Evolutionary conservation across 2,329 filamentous ascomycete species (phyloP).

Genomic region (Penicillium sp.): DNA sequence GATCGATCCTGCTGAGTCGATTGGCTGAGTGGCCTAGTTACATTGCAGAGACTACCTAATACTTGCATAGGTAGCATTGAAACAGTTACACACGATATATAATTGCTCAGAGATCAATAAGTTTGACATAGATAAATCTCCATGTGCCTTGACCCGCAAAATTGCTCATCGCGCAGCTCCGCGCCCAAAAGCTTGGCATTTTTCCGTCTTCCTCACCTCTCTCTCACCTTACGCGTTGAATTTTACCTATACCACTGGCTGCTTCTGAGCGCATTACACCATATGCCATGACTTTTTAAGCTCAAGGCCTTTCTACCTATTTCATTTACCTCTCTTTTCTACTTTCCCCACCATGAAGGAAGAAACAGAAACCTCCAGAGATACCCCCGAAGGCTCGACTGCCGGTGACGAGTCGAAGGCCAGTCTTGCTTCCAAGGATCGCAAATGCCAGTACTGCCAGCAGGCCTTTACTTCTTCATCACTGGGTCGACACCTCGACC

Average conservation of each 20-base stretch:
- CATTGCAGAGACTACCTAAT: not conserved
- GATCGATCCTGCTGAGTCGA: not conserved
- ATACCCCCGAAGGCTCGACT: slow-evolving; percentile 43
- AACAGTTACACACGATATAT: not conserved
- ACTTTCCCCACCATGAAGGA: slow-evolving; percentile 18
- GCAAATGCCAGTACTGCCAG: slow-evolving; percentile 81
- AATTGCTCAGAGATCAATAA: not conserved
- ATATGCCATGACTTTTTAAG: slow-evolving; percentile 9
- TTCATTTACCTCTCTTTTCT: not conserved
- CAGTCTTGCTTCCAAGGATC: slow-evolving; percentile 70
- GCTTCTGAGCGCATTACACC: not conserved
- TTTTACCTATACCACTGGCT: not conserved
- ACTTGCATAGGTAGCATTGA: slow-evolving; percentile 2
- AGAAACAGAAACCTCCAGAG: slow-evolving; percentile 22
- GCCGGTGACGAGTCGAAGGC: slow-evolving; percentile 39
- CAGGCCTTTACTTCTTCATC: slow-evolving; percentile 93
- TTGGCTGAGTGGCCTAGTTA: not conserved
- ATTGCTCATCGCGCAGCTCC: slow-evolving; percentile 4
- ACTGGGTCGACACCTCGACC: slow-evolving; percentile 86
- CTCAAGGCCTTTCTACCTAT: not conserved
- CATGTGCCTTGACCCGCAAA: not conserved
- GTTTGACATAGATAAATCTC: slow-evolving; percentile 1
- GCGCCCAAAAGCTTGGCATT: slow-evolving; percentile 17
- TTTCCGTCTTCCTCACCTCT: slow-evolving; percentile 3
- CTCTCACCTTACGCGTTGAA: not conserved